Conservation (phyloP, 2,329 filamentous ascomycete genomes). For the Epichloe glyceriae region DNA sequence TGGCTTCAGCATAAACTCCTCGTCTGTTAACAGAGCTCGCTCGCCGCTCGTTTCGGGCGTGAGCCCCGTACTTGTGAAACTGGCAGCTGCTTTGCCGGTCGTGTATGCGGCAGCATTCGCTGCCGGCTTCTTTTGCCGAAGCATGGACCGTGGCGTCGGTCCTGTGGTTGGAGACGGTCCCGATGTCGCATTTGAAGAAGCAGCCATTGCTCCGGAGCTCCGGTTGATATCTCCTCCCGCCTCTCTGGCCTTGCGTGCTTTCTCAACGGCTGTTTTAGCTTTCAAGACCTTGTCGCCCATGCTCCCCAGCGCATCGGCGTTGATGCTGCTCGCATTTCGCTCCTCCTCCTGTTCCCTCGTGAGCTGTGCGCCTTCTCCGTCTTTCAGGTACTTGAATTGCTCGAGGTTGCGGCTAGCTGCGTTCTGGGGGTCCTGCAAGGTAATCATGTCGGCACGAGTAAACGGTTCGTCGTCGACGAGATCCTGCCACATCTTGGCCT, state of each 20-base stretch:
- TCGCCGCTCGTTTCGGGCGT: conserved; percentile 85
- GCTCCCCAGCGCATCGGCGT: conserved; percentile 66
- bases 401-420: conserved; percentile 69
- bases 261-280: conserved; percentile 88
- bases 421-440: conserved; percentile 90
- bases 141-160: conserved; percentile 20
- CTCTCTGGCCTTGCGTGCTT: conserved; percentile 63
- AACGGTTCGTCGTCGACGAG: conserved; percentile 81
- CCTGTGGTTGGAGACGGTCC: conserved; percentile 2
- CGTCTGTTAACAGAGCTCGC: conserved; percentile 74
- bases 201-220: conserved; percentile 30
- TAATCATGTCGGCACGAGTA: conserved; percentile 82
- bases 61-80: conserved; percentile 87
- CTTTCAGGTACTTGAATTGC: conserved; percentile 78
- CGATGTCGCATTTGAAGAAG: conserved; percentile 14
- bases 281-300: conserved; percentile 71
- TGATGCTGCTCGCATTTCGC: conserved; percentile 55
- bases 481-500: conserved; percentile 91
- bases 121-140: conserved; percentile 47
- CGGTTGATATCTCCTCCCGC: conserved; percentile 46
- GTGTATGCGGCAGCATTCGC: conserved; percentile 87
- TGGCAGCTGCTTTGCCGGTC: conserved; percentile 80
- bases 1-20: conserved; percentile 93
- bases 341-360: conserved; percentile 60
- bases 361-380: conserved; percentile 57